Percentiles rank a stretch among this genome's conserved stretches.
Evolutionary conservation across 352 stramenopile genomes (phyloP).

Genomic region (Globisporangium echinulatum): DNA sequence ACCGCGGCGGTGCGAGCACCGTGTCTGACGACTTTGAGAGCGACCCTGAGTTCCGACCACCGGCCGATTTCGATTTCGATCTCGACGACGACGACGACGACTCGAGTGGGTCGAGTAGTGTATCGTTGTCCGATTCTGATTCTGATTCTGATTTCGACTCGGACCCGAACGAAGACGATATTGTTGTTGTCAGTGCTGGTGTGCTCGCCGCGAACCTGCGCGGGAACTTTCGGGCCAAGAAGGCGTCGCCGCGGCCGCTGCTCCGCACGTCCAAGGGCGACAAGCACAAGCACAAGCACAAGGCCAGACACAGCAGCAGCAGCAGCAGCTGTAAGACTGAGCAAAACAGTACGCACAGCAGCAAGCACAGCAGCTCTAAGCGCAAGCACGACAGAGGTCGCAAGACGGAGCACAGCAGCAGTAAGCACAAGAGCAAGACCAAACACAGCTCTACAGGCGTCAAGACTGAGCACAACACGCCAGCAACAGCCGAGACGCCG

Average conservation of each 20-base stretch:
- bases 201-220: constrained; percentile 3
- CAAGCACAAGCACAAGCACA: constrained; percentile 4
- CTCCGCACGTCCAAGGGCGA: constrained; percentile 12
- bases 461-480: constrained; percentile 2
- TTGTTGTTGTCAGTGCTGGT: constrained; percentile 7
- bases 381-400: too few species aligned
- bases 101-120: neutral
- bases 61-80: constrained; percentile 3
- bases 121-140: constrained; percentile 1
- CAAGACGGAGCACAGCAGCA: neutral
- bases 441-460: neutral
- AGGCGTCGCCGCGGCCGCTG: constrained; percentile 15
- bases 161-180: constrained; percentile 10
- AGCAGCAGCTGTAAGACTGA: constrained; percentile 2
- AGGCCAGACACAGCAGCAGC: constrained; percentile 2
- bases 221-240: constrained; percentile 6
- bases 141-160: neutral
- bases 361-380: too few species aligned
- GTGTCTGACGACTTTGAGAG: constrained; percentile 13
- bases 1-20: neutral
- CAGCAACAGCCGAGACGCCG: too few species aligned
- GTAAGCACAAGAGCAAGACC: neutral
- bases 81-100: constrained; percentile 3
- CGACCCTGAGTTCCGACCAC: neutral
- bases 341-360: neutral